Evolutionary conservation across 345 rosid species (phyloP).

Genomic region (Schrenkiella parvula): DNA sequence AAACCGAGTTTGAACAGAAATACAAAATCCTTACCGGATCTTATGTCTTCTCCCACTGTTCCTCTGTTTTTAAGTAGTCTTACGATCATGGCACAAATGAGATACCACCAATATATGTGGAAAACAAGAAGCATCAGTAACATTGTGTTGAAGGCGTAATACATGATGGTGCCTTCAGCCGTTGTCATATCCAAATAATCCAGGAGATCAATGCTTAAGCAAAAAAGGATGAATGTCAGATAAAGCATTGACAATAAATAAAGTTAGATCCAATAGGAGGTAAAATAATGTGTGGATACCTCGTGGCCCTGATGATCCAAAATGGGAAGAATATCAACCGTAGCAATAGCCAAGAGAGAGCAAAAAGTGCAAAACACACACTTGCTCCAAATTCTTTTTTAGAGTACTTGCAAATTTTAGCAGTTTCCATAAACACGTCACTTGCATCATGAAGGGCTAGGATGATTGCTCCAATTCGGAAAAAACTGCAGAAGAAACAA

Average conservation of each 20-base stretch:
- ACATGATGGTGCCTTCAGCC: constrained; percentile 35
- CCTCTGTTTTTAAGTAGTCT: constrained; percentile 86
- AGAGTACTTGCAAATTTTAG: constrained; percentile 88
- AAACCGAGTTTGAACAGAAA: background rate
- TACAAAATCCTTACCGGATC: constrained; percentile 69
- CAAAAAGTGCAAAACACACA: constrained; percentile 84
- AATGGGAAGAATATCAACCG: constrained; percentile 92
- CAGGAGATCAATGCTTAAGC: constrained; percentile 51
- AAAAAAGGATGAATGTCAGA: background rate
- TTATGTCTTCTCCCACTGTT: constrained; percentile 90
- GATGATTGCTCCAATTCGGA: constrained; percentile 73
- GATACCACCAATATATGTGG: constrained; percentile 98
- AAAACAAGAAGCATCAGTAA: constrained; percentile 77
- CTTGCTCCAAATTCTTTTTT: constrained; percentile 88
- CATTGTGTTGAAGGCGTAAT: constrained; percentile 86
- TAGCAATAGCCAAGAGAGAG: constrained; percentile 80
- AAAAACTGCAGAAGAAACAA: constrained; percentile 50
- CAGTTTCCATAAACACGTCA: constrained; percentile 86
- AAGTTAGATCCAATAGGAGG: background rate
- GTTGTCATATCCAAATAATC: constrained; percentile 50
- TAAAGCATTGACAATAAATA: background rate
- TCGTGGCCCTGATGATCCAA: constrained; percentile 71
- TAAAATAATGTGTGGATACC: constrained; percentile 38
- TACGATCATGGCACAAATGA: constrained; percentile 78
- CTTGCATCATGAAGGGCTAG: constrained; percentile 94